Evolutionary conservation across 495 filamentous ascomycete species (phyloP).

Genomic region (Endocarpon pusillum): DNA sequence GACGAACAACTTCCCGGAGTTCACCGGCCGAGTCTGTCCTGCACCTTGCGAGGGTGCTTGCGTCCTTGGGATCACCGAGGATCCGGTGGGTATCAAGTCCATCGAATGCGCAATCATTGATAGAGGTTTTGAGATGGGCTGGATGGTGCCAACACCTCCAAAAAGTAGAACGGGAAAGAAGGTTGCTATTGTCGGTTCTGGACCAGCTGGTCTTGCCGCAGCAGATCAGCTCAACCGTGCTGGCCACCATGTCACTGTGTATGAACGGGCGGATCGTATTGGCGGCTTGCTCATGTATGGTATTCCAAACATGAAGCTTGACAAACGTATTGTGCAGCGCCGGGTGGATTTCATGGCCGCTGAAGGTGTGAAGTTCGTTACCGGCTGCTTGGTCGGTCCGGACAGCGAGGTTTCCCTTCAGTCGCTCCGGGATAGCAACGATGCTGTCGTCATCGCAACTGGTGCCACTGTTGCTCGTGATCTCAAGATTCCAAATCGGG

Average conservation of each 20-base stretch:
- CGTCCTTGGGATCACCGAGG: constrained; percentile 95
- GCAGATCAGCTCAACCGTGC: constrained; percentile 94
- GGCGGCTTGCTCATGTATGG: constrained; percentile 97
- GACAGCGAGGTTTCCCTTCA: constrained; percentile 50
- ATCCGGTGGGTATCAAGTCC: constrained; percentile 96
- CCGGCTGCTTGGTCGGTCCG: constrained; percentile 61
- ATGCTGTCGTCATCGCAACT: constrained; percentile 91
- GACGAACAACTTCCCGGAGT: constrained; percentile 99
- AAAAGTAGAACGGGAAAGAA: constrained; percentile 74
- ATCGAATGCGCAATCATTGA: constrained; percentile 99
- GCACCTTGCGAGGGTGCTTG: constrained; percentile 96
- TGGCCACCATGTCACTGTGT: constrained; percentile 82
- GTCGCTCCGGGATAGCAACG: constrained; percentile 57
- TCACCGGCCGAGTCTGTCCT: constrained; percentile 95
- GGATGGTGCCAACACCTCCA: constrained; percentile 84
- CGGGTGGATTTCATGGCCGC: constrained; percentile 91
- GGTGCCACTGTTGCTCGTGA: constrained; percentile 94
- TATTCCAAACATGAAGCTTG: constrained; percentile 99
- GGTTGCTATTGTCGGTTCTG: constrained; percentile 85
- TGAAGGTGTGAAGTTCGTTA: constrained; percentile 76
- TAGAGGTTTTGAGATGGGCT: constrained; percentile 97
- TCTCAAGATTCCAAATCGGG: constrained; percentile 80
- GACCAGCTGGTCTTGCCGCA: constrained; percentile 77
- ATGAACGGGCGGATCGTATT: constrained; percentile 85
- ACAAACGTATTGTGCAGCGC: constrained; percentile 95